Conservation (phyloP, 2,329 filamentous ascomycete genomes). For the Cytospora piceicola region DNA sequence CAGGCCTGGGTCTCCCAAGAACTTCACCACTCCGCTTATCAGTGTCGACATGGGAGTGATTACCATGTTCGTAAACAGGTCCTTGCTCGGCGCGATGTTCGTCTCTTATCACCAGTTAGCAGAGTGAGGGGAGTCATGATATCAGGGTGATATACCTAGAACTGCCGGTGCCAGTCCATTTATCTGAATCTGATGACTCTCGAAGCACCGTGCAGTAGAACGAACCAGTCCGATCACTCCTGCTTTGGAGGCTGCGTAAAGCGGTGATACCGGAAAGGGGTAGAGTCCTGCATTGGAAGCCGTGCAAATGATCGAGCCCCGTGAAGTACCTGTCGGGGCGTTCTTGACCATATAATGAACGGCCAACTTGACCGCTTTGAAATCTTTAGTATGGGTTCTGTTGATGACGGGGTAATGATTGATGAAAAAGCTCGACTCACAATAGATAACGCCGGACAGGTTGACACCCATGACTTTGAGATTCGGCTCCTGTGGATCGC, state of each 20-base stretch:
- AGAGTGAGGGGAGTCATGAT: neutral
- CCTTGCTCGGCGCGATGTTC: constrained; percentile 49
- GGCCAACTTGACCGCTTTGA: constrained; percentile 51
- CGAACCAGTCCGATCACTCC: constrained; percentile 55
- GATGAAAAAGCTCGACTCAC: constrained; percentile 38
- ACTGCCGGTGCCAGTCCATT: constrained; percentile 56
- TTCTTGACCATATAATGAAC: constrained; percentile 53
- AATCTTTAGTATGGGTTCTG: neutral
- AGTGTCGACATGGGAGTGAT: constrained; percentile 56
- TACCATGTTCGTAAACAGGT: constrained; percentile 52
- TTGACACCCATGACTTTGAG: constrained; percentile 45
- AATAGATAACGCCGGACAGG: constrained; percentile 47
- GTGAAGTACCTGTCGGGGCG: constrained; percentile 32
- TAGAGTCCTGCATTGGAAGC: constrained; percentile 58
- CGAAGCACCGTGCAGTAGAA: constrained; percentile 47
- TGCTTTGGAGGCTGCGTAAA: constrained; percentile 54
- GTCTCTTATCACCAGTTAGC: constrained; percentile 44
- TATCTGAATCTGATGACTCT: constrained; percentile 49
- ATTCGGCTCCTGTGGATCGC: constrained; percentile 41
- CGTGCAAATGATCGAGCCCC: constrained; percentile 55
- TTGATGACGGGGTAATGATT: neutral
- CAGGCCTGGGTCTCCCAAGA: constrained; percentile 45
- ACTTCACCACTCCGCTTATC: constrained; percentile 46
- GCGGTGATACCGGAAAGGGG: constrained; percentile 53
- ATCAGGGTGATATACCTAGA: constrained; percentile 45